Base-by-base conservation (phyloP, 1,284 basidiomycete species). In the Serendipita sp. region DNA sequence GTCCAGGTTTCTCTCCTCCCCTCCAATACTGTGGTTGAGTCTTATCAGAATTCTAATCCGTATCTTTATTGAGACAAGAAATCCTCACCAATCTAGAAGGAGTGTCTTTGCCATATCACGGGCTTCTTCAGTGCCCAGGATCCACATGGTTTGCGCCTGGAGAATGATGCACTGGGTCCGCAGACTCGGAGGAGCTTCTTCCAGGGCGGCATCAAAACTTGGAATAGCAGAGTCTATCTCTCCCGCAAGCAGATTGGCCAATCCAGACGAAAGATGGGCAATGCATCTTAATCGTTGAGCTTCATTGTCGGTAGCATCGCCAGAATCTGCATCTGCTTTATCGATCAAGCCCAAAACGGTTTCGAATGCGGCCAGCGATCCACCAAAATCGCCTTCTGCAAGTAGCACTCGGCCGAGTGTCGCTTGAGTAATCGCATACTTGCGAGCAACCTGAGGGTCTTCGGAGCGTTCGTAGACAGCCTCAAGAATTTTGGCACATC, bases 391-490 rank as follows among this genome's bases (percentile, higher is more conserved):
- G 2, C 76, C 75, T 0, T 77, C 70, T 0, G 85, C 77, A 8
- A 97, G 75, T 10, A 82, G 79, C 29, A 97, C 73, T 15, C 96
- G 82, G 0, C 87, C 96, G 4, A 93, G 75, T 66, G 91, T 97
- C 41, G 81, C 76, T 65, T 93, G 88, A 0, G 93, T 91, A 35
- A 93, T 82, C 4, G 83, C 83, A 71, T 89, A 99, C 65, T 82
- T 83, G 30, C 78, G 75, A 71, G 97, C 95, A 15, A 91, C 81
- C 17, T 78, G 74, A 0, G 83, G 70, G 60, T 89, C 87, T 71
- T 99, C 96, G 1, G 81, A 82, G 61, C 86, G 83, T 72, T 99
- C 96, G 72, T 97, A 99, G 34, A 82, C 79, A 1, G 84, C 79
- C 73, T 99, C 96, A 26, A 99, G 76, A 12, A 94, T 77, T 1